A percentile compares a stretch with the other conserved stretches of the same genome.
Evolutionary conservation across 2,329 filamentous ascomycete genomes (phyloP).

Genomic region (Aspergillus sp.): DNA sequence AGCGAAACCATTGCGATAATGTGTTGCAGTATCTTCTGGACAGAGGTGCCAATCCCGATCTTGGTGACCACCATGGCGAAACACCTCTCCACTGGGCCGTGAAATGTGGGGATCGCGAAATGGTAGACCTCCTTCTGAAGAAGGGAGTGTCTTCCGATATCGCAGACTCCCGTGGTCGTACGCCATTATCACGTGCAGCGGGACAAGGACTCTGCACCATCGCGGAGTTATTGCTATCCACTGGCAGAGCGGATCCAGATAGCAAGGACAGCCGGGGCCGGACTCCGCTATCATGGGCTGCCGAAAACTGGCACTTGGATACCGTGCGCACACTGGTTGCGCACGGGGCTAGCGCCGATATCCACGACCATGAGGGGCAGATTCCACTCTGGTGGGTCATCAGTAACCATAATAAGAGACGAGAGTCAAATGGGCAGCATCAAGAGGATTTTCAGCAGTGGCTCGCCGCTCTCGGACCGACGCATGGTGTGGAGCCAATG

Average conservation of each 20-base stretch:
- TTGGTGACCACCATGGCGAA: conserved; percentile 16
- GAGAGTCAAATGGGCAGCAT: not conserved
- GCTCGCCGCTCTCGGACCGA: conserved; percentile 11
- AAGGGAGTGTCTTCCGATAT: conserved; percentile 10
- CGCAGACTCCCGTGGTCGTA: conserved; percentile 11
- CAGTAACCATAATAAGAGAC: conserved; percentile 5
- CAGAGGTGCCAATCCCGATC: conserved; percentile 14
- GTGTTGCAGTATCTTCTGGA: conserved; percentile 16
- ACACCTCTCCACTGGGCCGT: conserved; percentile 18
- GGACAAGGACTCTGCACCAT: conserved; percentile 7
- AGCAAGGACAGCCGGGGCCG: conserved; percentile 13
- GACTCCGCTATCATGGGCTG: conserved; percentile 17
- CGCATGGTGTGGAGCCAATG: conserved; percentile 13
- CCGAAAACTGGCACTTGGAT: conserved; percentile 13
- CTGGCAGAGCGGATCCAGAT: conserved; percentile 9
- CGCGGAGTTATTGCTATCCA: conserved; percentile 6
- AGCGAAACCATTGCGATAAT: not conserved
- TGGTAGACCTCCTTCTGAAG: conserved; percentile 13
- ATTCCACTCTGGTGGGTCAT: conserved; percentile 20
- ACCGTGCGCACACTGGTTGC: conserved; percentile 7
- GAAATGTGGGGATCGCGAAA: conserved; percentile 11
- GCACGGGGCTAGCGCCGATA: conserved; percentile 14
- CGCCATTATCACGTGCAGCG: conserved; percentile 16
- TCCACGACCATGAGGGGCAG: conserved; percentile 18
- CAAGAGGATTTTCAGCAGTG: conserved; percentile 10